phyloP scores from a whole-genome alignment of 192 early-diverging fungal genomes.

The Oehlia diaphana region DNA sequence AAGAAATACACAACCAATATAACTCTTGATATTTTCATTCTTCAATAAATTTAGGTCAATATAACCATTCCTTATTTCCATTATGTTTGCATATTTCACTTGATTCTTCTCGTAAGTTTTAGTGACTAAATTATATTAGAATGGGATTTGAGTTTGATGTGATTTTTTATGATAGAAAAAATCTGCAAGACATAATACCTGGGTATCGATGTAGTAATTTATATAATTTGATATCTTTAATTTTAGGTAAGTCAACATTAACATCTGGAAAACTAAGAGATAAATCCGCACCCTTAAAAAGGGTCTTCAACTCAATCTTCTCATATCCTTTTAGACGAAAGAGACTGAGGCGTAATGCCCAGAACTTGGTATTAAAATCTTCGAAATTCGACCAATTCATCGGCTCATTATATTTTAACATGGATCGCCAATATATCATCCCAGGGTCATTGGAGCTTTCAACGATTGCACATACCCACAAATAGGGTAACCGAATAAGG shows the following conservation, averaged over 20 bases:
- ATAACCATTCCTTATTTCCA: slow-evolving; percentile 3
- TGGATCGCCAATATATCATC: no score
- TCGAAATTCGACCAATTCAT: neutral
- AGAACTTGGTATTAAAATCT: neutral
- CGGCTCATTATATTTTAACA: no score
- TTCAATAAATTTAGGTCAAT: neutral
- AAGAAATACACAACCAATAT: neutral
- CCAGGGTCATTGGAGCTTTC: no score
- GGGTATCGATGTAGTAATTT: neutral
- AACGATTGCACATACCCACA: no score
- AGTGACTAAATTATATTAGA: slow-evolving; percentile 4
- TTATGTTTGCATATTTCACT: neutral
- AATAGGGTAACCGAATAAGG: no score
- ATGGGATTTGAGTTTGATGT: neutral
- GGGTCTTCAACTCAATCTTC: neutral
- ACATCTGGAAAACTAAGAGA: neutral
- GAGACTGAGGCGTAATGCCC: neutral
- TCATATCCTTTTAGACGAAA: neutral
- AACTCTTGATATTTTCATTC: slow-evolving; percentile 1
- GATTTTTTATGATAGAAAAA: neutral
- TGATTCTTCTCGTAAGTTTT: slow-evolving; percentile 3
- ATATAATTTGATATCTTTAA: slow-evolving; percentile 1
- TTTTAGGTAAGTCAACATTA: neutral
- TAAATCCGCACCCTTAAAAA: neutral
- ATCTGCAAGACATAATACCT: neutral